Conservation (phyloP, 164 flowering plant genomes). For the Vitis labrusca region DNA sequence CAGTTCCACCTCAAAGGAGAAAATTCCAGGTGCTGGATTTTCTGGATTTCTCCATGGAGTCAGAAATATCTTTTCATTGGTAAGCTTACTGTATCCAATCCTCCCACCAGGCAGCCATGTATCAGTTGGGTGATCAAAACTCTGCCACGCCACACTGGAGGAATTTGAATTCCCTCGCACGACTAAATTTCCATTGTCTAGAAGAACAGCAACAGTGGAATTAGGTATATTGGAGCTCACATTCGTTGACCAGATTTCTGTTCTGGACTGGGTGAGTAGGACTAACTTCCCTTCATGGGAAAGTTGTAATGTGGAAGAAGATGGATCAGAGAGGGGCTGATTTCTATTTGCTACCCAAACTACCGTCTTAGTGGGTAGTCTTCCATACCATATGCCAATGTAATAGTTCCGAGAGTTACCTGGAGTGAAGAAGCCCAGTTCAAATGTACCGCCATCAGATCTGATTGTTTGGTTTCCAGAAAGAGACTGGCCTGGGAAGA, state of each 20-base stretch:
- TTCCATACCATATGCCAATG: conserved; percentile 30
- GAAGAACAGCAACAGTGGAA: conserved; percentile 21
- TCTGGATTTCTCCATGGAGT: conserved; percentile 20
- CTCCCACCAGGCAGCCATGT: conserved; percentile 21
- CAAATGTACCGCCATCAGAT: no score
- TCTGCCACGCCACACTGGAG: conserved; percentile 13
- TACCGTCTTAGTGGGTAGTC: background rate
- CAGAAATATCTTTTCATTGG: background rate
- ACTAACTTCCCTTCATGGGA: conserved; percentile 18
- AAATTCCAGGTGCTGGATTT: conserved; percentile 20
- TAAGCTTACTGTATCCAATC: conserved; percentile 11
- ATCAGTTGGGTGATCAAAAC: conserved; percentile 25
- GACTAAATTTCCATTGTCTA: conserved; percentile 32
- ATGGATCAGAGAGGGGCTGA: conserved; percentile 14
- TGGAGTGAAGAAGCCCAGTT: conserved; percentile 31
- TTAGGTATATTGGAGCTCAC: conserved; percentile 4
- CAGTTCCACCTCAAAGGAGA: conserved; percentile 11
- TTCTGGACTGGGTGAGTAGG: conserved; percentile 15
- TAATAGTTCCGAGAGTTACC: conserved; percentile 22
- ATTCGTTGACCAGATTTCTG: conserved; percentile 31
- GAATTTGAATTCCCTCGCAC: conserved; percentile 13
- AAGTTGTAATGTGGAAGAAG: conserved; percentile 13
- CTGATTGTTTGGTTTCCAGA: no score
- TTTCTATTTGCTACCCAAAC: conserved; percentile 33
- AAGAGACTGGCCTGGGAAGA: no score